Conservation (phyloP, 2,329 filamentous ascomycete genomes). For the Blastomyces emzantsi region DNA sequence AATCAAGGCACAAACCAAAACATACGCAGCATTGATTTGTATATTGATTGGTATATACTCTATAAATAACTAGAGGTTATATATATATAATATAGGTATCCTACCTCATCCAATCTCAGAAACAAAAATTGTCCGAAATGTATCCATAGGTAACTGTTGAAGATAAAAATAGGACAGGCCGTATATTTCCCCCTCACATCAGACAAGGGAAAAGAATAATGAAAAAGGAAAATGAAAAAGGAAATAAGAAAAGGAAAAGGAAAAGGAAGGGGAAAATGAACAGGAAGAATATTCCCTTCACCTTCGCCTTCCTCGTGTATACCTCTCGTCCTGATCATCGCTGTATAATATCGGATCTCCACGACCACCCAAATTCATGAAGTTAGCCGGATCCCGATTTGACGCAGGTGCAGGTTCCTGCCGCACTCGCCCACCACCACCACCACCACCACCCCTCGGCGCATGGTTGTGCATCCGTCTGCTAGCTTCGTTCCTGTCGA, state of each 20-base stretch:
- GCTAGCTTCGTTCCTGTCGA: constrained; percentile 56
- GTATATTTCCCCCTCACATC: neutral
- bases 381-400: constrained; percentile 61
- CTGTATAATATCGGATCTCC: constrained; percentile 73
- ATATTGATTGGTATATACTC: neutral
- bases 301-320: constrained; percentile 8
- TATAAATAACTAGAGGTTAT: neutral
- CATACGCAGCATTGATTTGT: neutral
- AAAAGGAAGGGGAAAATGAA: neutral
- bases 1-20: neutral
- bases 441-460: constrained; percentile 20
- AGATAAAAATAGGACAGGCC: neutral
- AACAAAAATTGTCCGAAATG: neutral
- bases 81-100: no score
- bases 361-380: constrained; percentile 74
- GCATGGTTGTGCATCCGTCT: constrained; percentile 38
- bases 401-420: constrained; percentile 60
- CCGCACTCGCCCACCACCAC: constrained; percentile 18
- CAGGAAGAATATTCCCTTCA: neutral
- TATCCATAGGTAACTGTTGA: neutral
- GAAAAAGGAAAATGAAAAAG: neutral
- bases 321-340: constrained; percentile 40
- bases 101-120: no score
- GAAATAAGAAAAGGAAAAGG: neutral
- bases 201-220: neutral